Conservation (phyloP, 768 basidiomycete genomes). For the Mycena venus region DNA sequence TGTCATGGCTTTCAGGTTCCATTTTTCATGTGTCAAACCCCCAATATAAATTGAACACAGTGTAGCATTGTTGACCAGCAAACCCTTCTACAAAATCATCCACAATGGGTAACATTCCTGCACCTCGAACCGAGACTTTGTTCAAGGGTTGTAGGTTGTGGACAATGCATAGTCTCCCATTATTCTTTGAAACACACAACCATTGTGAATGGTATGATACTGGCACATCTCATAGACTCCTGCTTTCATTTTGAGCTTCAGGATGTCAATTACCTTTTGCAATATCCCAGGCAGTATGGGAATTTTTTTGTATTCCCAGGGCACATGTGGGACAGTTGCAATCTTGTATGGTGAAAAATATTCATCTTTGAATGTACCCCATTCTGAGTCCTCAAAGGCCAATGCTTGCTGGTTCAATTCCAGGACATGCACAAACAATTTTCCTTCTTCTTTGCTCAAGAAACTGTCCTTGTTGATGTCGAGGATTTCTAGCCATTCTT, state of each 20-base stretch:
- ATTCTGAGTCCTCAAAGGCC: slow-evolving; percentile 18
- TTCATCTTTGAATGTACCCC: slow-evolving; percentile 40
- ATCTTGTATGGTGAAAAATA: slow-evolving; percentile 30
- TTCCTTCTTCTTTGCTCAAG: slow-evolving; percentile 40
- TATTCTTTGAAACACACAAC: too few relatives aligned
- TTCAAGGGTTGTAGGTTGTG: slow-evolving; percentile 41
- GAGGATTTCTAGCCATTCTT: too few relatives aligned
- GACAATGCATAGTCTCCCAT: too few relatives aligned
- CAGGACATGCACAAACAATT: background rate
- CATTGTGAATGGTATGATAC: too few relatives aligned
- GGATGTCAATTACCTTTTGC: too few relatives aligned
- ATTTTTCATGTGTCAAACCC: slow-evolving; percentile 34
- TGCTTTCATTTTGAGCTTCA: too few relatives aligned
- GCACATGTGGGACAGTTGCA: slow-evolving; percentile 28
- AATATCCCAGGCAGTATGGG: too few relatives aligned
- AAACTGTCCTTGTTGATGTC: slow-evolving; percentile 39
- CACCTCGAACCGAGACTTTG: slow-evolving; percentile 34
- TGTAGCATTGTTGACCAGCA: slow-evolving; percentile 30
- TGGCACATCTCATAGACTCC: too few relatives aligned
- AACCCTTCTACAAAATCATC: slow-evolving; percentile 38
- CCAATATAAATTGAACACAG: slow-evolving; percentile 32
- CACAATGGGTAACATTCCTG: slow-evolving; percentile 33
- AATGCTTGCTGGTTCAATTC: background rate
- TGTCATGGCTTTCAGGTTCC: slow-evolving; percentile 28
- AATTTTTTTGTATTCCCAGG: too few relatives aligned